Base-by-base conservation (phyloP, 2,329 filamentous ascomycete species). In the Xylariales sp. region DNA sequence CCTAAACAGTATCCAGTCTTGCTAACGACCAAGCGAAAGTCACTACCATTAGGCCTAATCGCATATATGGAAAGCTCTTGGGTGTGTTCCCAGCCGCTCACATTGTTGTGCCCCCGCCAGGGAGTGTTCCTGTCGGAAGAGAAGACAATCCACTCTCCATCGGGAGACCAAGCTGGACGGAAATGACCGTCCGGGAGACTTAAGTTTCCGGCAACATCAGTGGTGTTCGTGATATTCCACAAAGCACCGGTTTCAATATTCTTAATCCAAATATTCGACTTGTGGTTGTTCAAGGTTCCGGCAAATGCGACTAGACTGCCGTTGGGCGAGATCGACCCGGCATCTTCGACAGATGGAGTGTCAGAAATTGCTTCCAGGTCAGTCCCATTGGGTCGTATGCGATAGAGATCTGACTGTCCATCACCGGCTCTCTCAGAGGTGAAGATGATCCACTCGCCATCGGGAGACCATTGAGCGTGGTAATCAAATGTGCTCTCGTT, bases 391-490 rank as follows among this genome's bases (percentile, higher is more conserved):
- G 19, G 16, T 8, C 7, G 10, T 7, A 30, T 12, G 6, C 29
- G 29, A 17, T 30, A 30, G n/a, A 30, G 15, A 30, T 30, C 29
- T 13, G 29, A 30, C 29, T 30, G 29, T 2, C 29, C 29, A 5
- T 30, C 29, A 12, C 29, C 29, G 15, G 15, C 19, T 11, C 29
- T 15, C 29, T 68, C 63, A 2, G 63, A 68, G 10, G 54, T 53
- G 38, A 68, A 67, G 2, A 53, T 57, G 37, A 67, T 50, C 59
- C 60, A 65, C 36, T 64, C 39, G 15, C 65, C 62, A 29, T 66
- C 54, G 1, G 65, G 63, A 1, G 62, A 65, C 62, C 62, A 67
- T 5, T 47, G 16, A 6, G 55, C 61, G 33, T 67, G 65, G 40
- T 63, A 67, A 16, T 67, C 63, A 41, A 59, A 66, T 5, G 45